phyloP scores from a whole-genome alignment of 225 moss, liverwort and hornwort genomes.

The Bryoerythrophyllum caledonicum region DNA sequence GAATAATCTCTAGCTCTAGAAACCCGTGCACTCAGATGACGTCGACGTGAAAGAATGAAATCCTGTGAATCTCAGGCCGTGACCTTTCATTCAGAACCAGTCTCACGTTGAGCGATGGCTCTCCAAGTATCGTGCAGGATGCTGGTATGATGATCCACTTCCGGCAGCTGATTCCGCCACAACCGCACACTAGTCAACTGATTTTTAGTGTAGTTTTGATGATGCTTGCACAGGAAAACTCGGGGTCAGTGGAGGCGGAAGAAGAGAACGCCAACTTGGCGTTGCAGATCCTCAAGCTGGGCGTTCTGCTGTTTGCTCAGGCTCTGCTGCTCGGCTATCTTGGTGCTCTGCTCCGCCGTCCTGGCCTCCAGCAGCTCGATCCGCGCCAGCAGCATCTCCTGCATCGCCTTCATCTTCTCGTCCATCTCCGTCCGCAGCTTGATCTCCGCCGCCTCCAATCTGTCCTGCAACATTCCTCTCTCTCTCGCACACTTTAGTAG shows the following conservation, averaged over 20 bases:
- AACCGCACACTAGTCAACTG: neutral
- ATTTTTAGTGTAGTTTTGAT: no score
- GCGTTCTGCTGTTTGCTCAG: conserved; percentile 42
- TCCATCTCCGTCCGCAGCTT: conserved; percentile 55
- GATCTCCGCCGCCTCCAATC: conserved; percentile 53
- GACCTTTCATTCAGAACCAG: no score
- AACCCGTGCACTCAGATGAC: neutral
- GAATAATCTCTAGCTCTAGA: conserved; percentile 1
- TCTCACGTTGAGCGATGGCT: no score
- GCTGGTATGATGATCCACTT: conserved; percentile 45
- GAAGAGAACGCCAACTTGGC: conserved; percentile 79
- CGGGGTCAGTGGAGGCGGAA: conserved; percentile 43
- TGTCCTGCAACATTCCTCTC: conserved; percentile 21
- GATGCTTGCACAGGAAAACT: no score
- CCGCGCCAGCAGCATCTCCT: conserved; percentile 45
- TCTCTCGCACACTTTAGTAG: no score
- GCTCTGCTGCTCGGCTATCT: conserved; percentile 49
- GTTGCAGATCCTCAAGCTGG: conserved; percentile 63
- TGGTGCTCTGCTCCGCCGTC: conserved; percentile 51
- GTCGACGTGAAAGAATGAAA: neutral
- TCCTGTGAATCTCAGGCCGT: neutral
- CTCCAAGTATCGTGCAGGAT: conserved; percentile 53
- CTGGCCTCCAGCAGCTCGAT: conserved; percentile 48
- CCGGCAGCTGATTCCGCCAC: conserved; percentile 32
- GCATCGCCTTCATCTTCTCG: conserved; percentile 54